phyloP scores from a whole-genome alignment of 495 filamentous ascomycete genomes.

The Aspergillus nanangensis region DNA sequence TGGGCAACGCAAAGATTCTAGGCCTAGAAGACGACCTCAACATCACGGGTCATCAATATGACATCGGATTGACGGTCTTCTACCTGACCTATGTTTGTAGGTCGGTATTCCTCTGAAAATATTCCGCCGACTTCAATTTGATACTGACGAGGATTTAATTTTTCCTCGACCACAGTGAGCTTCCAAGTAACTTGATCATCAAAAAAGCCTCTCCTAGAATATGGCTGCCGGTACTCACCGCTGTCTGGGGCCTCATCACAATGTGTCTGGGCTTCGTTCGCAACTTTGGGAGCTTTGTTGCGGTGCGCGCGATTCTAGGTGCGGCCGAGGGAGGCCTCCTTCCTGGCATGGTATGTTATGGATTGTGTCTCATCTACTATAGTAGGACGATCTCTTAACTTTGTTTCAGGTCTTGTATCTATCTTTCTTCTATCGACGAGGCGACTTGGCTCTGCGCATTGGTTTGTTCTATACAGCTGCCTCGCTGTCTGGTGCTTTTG shows the following conservation, averaged over 20 bases:
- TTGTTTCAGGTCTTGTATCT: conserved; percentile 57
- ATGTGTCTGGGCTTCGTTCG: conserved; percentile 48
- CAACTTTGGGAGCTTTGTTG: conserved; percentile 50
- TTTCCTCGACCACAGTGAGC: conserved; percentile 20
- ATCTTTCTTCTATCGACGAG: conserved; percentile 67
- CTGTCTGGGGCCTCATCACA: conserved; percentile 55
- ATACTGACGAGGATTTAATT: neutral
- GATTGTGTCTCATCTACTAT: neutral
- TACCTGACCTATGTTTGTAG: conserved; percentile 64
- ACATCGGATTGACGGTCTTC: conserved; percentile 50
- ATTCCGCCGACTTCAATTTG: neutral
- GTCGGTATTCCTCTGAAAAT: conserved; percentile 10
- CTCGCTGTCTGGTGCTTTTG: conserved; percentile 66
- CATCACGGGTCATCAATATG: conserved; percentile 61
- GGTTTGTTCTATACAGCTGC: conserved; percentile 74
- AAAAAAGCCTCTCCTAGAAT: conserved; percentile 47
- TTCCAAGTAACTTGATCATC: conserved; percentile 40
- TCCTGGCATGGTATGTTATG: conserved; percentile 57
- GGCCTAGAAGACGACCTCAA: conserved; percentile 51
- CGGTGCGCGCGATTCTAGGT: conserved; percentile 54
- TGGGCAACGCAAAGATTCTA: conserved; percentile 61
- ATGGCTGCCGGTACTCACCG: conserved; percentile 67
- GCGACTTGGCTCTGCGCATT: conserved; percentile 65
- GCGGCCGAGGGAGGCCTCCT: conserved; percentile 61
- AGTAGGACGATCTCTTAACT: neutral